Evolutionary conservation across 768 basidiomycete genomes (phyloP), one percentile per base, ranked within the genome.

Genomic region (Rhizopogon vinicolor): DNA sequence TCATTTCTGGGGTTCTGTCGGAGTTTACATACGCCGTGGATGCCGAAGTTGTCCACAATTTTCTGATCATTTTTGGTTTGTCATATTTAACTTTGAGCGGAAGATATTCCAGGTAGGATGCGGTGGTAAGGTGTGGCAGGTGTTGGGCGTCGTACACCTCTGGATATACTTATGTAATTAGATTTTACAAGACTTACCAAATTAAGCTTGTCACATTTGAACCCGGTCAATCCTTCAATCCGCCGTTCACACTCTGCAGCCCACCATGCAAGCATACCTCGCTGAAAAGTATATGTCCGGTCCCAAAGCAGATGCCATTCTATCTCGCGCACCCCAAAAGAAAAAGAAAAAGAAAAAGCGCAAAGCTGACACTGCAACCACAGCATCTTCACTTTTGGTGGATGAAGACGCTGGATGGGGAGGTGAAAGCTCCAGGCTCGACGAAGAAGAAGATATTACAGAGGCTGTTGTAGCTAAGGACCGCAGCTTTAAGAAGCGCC

Each of bases 261-360:
- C n/a, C 50, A 64, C 60, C 41, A 79, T 95, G 75, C 87, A 93
- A 68, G 78, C 90, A 22, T 95, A 95, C 68, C 80, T 95, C 16
- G 92, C 92, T 0, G 81, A 87, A 60, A 92, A 91, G 59, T 98
- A 98, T 75, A 96, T 98, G 94, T 86, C 93, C 5, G 96, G 96
- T 1, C 85, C 92, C 0, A 98, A 98, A 65, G 93, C 95, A 2
- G 96, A 98, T 62, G 94, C 93, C 6, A 98, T 98, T 59, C 78
- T 98, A 7, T 77, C 93, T 3, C 83, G 83, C 44, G 69, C 80
- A 0, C 76, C 72, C 2, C 73, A 75, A 0, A 79, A 78, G 67
- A 87, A 87, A 71, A 79, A 78, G 67, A 87, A 87, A 71, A 90
- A 87, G 75, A 92, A 91, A 78, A 71, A 68, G 57, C 80, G 85